These are phyloP conservation scores for Calocybe cyanea DNA, from an alignment of 768 basidiomycete genomes.

Conservation along the genomic window DNA sequence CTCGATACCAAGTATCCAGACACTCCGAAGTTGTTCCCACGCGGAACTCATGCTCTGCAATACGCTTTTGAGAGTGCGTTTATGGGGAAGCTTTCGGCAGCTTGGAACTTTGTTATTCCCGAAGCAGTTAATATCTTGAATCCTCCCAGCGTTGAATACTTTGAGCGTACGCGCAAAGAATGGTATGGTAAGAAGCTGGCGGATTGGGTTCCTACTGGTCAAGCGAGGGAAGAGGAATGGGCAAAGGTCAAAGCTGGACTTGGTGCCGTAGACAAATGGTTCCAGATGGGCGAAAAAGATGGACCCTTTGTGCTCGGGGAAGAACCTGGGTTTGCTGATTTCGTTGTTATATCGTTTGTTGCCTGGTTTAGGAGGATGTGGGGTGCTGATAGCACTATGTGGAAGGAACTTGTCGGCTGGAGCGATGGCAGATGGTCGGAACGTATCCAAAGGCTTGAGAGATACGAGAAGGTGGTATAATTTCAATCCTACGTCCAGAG, in stretches of 20 bases:
- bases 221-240: slow-evolving; percentile 27
- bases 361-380: slow-evolving; percentile 27
- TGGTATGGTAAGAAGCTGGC: slow-evolving; percentile 26
- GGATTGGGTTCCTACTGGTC: slow-evolving; percentile 20
- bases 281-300: slow-evolving; percentile 19
- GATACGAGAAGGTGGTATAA: slow-evolving; percentile 20
- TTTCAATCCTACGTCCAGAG: not conserved
- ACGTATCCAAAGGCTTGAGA: slow-evolving; percentile 24
- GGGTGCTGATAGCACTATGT: slow-evolving; percentile 36
- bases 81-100: not conserved
- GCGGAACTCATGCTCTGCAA: slow-evolving; percentile 16
- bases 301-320: slow-evolving; percentile 36
- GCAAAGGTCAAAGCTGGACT: slow-evolving; percentile 29
- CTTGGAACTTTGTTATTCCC: slow-evolving; percentile 15
- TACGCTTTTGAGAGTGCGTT: slow-evolving; percentile 8
- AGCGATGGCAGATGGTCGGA: slow-evolving; percentile 37
- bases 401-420: slow-evolving; percentile 36
- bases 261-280: slow-evolving; percentile 24
- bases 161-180: slow-evolving; percentile 24
- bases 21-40: slow-evolving; percentile 25
- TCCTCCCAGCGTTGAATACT: slow-evolving; percentile 28
- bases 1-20: slow-evolving; percentile 35
- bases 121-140: slow-evolving; percentile 20
- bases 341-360: slow-evolving; percentile 29
- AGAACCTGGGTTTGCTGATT: slow-evolving; percentile 35